A percentile compares a stretch with the other conserved stretches of the same genome.
These are phyloP conservation scores for Lycium ferocissimum DNA, from an alignment of 257 asterid species.

Conservation along the genomic window DNA sequence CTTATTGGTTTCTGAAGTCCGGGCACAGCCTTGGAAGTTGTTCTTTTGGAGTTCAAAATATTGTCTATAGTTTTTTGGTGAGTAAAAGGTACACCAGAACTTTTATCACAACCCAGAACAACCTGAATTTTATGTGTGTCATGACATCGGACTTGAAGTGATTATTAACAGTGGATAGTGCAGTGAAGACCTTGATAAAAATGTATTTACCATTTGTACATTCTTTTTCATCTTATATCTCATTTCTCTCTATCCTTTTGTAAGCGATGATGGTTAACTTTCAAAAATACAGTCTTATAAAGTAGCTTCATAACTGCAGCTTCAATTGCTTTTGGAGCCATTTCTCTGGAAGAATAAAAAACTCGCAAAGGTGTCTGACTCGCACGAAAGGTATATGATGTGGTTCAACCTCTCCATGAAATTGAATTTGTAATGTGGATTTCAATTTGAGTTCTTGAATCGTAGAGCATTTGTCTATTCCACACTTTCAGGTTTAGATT, in stretches of 20 bases:
- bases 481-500: no score
- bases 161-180: background rate
- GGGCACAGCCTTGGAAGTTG: background rate
- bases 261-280: slow-evolving; percentile 23
- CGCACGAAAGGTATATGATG: slow-evolving; percentile 64
- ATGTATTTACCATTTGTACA: background rate
- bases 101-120: background rate
- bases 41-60: slow-evolving; percentile 14
- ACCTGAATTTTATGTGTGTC: background rate
- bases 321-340: slow-evolving; percentile 83
- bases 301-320: slow-evolving; percentile 52
- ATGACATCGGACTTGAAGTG: background rate
- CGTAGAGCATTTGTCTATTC: no score
- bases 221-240: background rate
- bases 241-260: slow-evolving; percentile 25
- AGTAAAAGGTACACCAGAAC: background rate
- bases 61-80: background rate
- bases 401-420: no score
- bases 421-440: no score
- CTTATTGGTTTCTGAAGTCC: background rate
- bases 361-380: slow-evolving; percentile 43
- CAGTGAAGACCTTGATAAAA: background rate
- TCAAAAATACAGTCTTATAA: slow-evolving; percentile 22
- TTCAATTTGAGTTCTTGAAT: no score
- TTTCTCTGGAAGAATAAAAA: slow-evolving; percentile 73